These are phyloP conservation scores for Saccharomyces kudriavzevii DNA, from an alignment of 805 yeast species.

Conservation along the genomic window DNA sequence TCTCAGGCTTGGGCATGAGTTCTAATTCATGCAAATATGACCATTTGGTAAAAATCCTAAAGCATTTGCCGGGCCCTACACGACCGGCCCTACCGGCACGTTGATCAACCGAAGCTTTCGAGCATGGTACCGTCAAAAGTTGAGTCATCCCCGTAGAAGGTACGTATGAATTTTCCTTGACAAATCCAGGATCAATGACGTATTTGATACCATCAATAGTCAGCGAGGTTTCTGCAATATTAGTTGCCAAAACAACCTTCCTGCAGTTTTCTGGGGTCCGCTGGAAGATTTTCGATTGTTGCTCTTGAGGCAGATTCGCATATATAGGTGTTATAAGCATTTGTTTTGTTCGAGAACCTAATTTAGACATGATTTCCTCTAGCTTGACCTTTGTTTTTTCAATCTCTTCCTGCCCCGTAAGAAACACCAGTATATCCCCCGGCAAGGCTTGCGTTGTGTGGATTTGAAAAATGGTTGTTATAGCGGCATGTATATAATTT, in stretches of 20 bases:
- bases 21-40: slow-evolving; percentile 68
- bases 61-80: slow-evolving; percentile 94
- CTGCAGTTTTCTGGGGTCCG: slow-evolving; percentile 74
- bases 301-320: slow-evolving; percentile 81
- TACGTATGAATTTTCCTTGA: slow-evolving; percentile 83
- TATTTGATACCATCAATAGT: slow-evolving; percentile 93
- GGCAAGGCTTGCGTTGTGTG: slow-evolving; percentile 51
- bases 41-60: slow-evolving; percentile 70
- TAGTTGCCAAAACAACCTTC: slow-evolving; percentile 89
- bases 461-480: slow-evolving; percentile 79
- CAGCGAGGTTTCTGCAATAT: slow-evolving; percentile 93
- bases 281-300: slow-evolving; percentile 74
- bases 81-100: slow-evolving; percentile 98
- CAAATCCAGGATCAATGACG: slow-evolving; percentile 92
- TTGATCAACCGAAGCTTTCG: slow-evolving; percentile 93
- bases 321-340: slow-evolving; percentile 79
- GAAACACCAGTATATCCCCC: slow-evolving; percentile 83
- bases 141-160: slow-evolving; percentile 86
- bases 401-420: slow-evolving; percentile 96
- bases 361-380: slow-evolving; percentile 51
- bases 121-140: slow-evolving; percentile 76
- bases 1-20: slow-evolving; percentile 81
- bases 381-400: slow-evolving; percentile 71
- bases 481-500: slow-evolving; percentile 82
- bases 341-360: slow-evolving; percentile 54